Conservation (phyloP, 2,329 filamentous ascomycete genomes). For the Eutypa lata region DNA sequence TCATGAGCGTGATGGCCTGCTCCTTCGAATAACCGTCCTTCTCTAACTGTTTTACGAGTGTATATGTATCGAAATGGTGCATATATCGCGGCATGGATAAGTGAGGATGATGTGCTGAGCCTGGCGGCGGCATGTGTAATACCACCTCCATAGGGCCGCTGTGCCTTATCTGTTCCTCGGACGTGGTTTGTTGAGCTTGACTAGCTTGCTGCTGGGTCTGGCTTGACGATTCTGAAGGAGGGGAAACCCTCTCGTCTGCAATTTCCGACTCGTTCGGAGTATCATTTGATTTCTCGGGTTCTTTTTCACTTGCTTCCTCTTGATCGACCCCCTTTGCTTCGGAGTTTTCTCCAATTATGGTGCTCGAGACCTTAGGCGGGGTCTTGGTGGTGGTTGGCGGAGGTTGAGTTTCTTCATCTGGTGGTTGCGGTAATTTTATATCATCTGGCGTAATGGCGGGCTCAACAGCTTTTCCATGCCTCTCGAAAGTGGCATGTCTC, state of each 20-base stretch:
- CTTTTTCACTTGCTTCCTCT: slow-evolving; percentile 3
- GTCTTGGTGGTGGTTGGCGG: neutral
- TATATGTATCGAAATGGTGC: slow-evolving; percentile 96
- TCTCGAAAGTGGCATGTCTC: slow-evolving; percentile 45
- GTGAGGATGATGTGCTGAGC: slow-evolving; percentile 46
- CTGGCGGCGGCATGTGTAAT: slow-evolving; percentile 35
- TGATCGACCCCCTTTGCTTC: neutral
- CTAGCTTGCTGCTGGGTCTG: slow-evolving; percentile 21
- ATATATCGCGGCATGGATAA: slow-evolving; percentile 75
- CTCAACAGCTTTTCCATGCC: slow-evolving; percentile 61
- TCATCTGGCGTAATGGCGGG: slow-evolving; percentile 36
- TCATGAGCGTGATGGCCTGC: slow-evolving; percentile 87
- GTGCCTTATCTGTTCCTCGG: slow-evolving; percentile 36
- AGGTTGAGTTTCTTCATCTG: slow-evolving; percentile 8
- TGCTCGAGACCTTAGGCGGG: neutral
- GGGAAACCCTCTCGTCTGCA: neutral
- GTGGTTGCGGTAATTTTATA: slow-evolving; percentile 20
- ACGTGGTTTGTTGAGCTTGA: slow-evolving; percentile 17
- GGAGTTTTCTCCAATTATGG: neutral
- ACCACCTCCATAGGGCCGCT: slow-evolving; percentile 51
- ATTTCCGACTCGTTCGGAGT: slow-evolving; percentile 6
- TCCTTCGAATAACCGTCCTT: slow-evolving; percentile 66
- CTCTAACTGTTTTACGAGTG: slow-evolving; percentile 76
- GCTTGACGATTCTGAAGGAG: slow-evolving; percentile 11
- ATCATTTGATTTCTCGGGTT: slow-evolving; percentile 1